Conservation (phyloP, 163 green algal genomes). For the Prototheca wickerhamii region DNA sequence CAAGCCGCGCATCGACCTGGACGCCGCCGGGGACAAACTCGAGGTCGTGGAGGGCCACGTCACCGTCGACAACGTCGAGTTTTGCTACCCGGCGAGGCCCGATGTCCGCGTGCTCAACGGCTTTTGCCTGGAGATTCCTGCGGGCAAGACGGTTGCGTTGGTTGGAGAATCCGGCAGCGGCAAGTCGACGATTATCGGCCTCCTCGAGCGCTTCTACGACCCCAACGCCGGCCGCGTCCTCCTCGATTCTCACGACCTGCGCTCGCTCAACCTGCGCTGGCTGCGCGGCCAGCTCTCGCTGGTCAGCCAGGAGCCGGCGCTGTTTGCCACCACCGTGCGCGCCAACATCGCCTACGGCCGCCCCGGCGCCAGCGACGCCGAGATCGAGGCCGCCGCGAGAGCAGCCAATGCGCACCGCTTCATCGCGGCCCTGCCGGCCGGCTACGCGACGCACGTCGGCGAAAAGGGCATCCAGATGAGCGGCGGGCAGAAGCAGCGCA, state of each 20-base stretch:
- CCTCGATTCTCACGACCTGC: constrained; percentile 61
- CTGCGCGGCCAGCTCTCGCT: constrained; percentile 58
- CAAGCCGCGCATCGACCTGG: constrained; percentile 34
- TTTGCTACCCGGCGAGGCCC: constrained; percentile 41
- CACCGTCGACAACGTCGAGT: constrained; percentile 29
- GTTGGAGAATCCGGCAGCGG: constrained; percentile 55
- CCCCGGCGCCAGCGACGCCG: constrained; percentile 21
- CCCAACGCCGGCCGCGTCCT: constrained; percentile 18
- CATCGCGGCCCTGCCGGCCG: constrained; percentile 67
- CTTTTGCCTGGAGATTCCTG: constrained; percentile 35
- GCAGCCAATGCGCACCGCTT: constrained; percentile 83
- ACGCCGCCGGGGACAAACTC: constrained; percentile 9
- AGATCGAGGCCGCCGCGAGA: constrained; percentile 57
- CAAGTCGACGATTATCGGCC: constrained; percentile 65
- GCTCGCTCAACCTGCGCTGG: constrained; percentile 53
- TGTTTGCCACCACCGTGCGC: constrained; percentile 82
- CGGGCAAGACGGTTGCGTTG: constrained; percentile 52
- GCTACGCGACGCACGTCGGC: constrained; percentile 74
- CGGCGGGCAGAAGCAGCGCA: constrained; percentile 74
- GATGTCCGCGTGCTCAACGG: constrained; percentile 47
- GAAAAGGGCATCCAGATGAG: constrained; percentile 81
- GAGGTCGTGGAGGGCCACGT: constrained; percentile 21
- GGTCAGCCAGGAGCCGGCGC: constrained; percentile 81
- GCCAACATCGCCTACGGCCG: constrained; percentile 79
- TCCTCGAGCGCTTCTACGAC: constrained; percentile 83